phyloP scores from a whole-genome alignment of 495 filamentous ascomycete species.

The Lepraria neglecta region DNA sequence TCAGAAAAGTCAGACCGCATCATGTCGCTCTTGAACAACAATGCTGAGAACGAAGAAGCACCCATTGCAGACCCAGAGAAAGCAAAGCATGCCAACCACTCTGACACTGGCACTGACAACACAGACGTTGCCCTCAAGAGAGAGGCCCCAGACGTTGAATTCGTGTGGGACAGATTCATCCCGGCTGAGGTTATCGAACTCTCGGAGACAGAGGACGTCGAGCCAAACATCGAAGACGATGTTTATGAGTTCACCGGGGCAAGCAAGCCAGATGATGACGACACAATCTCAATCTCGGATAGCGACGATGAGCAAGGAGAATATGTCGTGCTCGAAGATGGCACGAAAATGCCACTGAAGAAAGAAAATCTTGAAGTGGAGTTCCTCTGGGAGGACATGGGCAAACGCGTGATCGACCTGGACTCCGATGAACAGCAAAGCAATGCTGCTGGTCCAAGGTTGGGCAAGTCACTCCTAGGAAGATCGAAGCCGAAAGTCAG shows the following conservation, averaged over 20 bases:
- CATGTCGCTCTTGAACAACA: neutral
- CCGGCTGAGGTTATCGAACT: neutral
- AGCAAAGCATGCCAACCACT: neutral
- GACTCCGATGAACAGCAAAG: neutral
- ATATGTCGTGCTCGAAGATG: neutral
- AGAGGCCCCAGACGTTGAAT: neutral
- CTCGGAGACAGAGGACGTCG: neutral
- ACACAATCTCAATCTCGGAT: neutral
- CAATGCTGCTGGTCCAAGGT: neutral
- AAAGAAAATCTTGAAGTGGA: neutral
- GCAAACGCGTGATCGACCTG: slow-evolving; percentile 1
- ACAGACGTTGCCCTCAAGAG: neutral
- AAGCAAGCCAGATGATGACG: slow-evolving; percentile 1
- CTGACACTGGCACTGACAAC: neutral
- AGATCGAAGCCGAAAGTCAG: neutral
- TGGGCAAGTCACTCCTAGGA: slow-evolving; percentile 1
- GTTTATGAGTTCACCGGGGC: neutral
- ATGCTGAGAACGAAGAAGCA: too few species aligned
- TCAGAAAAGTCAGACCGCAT: neutral
- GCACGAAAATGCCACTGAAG: neutral
- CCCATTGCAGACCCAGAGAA: too few species aligned
- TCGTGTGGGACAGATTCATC: neutral
- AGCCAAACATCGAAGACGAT: neutral
- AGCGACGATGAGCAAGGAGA: neutral
- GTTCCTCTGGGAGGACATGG: neutral